These are phyloP conservation scores for Botryosphaeria dothidea DNA, from an alignment of 2,329 filamentous ascomycete genomes.

Conservation along the genomic window DNA sequence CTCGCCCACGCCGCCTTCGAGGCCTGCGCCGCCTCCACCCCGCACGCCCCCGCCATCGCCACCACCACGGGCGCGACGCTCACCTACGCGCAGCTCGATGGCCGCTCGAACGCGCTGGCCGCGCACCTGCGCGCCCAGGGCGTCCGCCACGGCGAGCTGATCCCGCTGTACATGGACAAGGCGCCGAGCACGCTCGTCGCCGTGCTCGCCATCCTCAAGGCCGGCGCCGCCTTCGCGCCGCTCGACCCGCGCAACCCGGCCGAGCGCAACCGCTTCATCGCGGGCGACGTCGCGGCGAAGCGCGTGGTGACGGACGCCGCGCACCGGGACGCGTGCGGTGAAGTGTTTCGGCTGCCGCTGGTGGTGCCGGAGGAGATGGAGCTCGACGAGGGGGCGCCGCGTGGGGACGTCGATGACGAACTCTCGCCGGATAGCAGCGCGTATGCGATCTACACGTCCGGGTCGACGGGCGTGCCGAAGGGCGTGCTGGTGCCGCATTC, in stretches of 20 bases:
- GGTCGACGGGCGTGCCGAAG: conserved; percentile 27
- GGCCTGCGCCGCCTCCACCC: neutral
- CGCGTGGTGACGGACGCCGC: neutral
- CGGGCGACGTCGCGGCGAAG: conserved; percentile 31
- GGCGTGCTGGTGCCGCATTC: conserved; percentile 20
- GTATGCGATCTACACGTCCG: conserved; percentile 26
- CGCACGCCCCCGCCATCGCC: neutral
- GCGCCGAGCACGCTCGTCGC: conserved; percentile 35
- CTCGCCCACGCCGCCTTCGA: neutral
- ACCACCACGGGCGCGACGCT: neutral
- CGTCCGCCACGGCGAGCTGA: neutral
- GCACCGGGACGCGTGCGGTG: neutral
- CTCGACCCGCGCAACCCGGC: conserved; percentile 39
- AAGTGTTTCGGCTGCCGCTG: neutral
- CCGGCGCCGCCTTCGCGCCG: conserved; percentile 37
- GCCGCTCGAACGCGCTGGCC: neutral
- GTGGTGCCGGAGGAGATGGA: neutral
- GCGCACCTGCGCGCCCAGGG: neutral
- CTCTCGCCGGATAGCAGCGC: neutral
- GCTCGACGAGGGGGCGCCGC: neutral
- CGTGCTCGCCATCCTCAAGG: conserved; percentile 39
- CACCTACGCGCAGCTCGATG: neutral
- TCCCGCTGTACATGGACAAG: conserved; percentile 41
- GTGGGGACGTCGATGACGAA: neutral
- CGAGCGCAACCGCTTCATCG: conserved; percentile 36